phyloP scores from a whole-genome alignment of 1,139 yeast genomes.

The Yarrowia galli region DNA sequence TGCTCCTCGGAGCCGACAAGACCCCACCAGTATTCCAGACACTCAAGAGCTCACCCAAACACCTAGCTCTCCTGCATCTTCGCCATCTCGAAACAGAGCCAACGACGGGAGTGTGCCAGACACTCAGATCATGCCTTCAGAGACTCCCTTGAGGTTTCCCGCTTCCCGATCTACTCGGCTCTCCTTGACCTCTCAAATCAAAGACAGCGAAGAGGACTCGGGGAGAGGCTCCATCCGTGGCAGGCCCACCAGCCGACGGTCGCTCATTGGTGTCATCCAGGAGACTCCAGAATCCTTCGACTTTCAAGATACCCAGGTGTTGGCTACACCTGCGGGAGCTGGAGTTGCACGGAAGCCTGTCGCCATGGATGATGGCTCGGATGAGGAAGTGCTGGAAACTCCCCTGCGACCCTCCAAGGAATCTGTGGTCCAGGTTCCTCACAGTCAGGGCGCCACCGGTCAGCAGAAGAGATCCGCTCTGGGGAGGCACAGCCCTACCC shows the following conservation, averaged over 20 bases:
- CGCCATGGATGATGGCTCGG: neutral
- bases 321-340: conserved; percentile 16
- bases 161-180: neutral
- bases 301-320: conserved; percentile 9
- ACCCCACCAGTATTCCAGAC: neutral
- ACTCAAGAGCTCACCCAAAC: conserved; percentile 10
- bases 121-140: conserved; percentile 10
- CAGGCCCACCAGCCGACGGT: neutral
- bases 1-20: neutral
- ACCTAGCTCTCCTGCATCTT: neutral
- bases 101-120: neutral
- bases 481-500: conserved; percentile 7
- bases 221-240: neutral
- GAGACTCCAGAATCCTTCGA: conserved; percentile 11
- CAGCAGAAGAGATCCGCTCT: neutral
- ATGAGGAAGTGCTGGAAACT: conserved; percentile 23
- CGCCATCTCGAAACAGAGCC: neutral
- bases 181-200: neutral
- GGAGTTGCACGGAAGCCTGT: neutral
- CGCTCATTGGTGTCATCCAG: neutral
- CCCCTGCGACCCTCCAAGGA: neutral
- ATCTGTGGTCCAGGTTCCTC: conserved; percentile 20
- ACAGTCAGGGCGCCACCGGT: neutral
- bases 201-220: neutral
- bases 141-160: neutral